Evolutionary conservation across 1,284 basidiomycete species (phyloP), one percentile per base, ranked within the genome.

Genomic region (Melampsora allii-populina): DNA sequence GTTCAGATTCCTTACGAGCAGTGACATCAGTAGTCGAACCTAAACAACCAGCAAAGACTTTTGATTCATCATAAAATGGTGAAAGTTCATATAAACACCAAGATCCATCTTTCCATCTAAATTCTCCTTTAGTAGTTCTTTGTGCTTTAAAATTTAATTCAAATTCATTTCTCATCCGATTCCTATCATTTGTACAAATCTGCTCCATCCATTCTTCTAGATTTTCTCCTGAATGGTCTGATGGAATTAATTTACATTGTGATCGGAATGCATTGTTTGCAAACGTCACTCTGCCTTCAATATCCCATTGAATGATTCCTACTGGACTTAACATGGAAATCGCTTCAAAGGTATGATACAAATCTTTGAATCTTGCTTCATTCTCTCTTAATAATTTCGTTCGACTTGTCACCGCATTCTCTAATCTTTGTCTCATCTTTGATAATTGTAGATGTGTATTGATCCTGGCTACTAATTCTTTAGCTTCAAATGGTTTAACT

Each of bases 1-100:
- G 46, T 56, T 79, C 78, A 46, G 76, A 50, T 39, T 75, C 75
- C 61, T 78, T 78, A 29, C 77, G 77, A 27, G 67, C 65, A 0
- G 76, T 78, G 45, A 80, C 78, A 65, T 80, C 79, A 27, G 79
- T 79, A 21, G 79, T 74, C 12, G 77, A 77, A 60, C 77, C 79
- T 29, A 79, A 77, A 66, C 77, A 79, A 2, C 71, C 79, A 24
- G 66, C 63, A 39, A 53, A 56, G 19, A 27, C 50, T 42, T 76
- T 48, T 21, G 65, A 12, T 66, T 42, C 19, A 71, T 58, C 31
- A 73, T 66, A 75, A 75, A 72, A 65, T 64, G 76, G 61, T 65
- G 60, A 59, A 67, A 76, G 19, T 75, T 66, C 63, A 67, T 67
- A 75, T 66, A 76, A 46, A 65, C 76, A 63, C 67, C 66, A 66